Conservation (phyloP, 345 rosid genomes). For the Chamaenerion angustifolium region DNA sequence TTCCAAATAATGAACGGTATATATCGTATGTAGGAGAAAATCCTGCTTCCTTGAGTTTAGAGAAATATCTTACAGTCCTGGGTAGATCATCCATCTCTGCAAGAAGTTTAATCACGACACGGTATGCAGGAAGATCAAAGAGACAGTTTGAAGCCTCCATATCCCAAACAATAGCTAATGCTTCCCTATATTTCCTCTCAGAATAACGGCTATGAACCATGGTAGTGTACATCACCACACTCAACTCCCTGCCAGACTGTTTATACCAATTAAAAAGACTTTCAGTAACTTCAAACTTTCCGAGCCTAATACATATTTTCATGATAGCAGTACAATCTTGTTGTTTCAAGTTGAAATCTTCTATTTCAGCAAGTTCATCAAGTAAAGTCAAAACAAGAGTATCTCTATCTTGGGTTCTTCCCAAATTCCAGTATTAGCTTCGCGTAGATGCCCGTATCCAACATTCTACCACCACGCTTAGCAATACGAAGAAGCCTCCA, state of each 20-base stretch:
- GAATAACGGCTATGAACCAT: slow-evolving; percentile 57
- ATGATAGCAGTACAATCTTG: slow-evolving; percentile 72
- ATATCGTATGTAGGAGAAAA: slow-evolving; percentile 66
- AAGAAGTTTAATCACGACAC: slow-evolving; percentile 61
- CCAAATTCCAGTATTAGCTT: slow-evolving; percentile 61
- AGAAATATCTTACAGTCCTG: slow-evolving; percentile 63
- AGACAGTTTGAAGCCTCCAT: slow-evolving; percentile 67
- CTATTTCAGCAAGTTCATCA: slow-evolving; percentile 55
- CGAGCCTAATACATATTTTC: slow-evolving; percentile 58
- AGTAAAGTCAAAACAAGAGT: slow-evolving; percentile 32
- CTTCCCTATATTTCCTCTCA: slow-evolving; percentile 52
- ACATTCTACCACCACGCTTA: slow-evolving; percentile 34
- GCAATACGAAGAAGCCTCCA: slow-evolving; percentile 50
- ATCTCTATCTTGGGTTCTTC: slow-evolving; percentile 58
- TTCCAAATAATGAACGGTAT: slow-evolving; percentile 34
- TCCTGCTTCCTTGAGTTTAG: slow-evolving; percentile 75
- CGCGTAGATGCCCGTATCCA: slow-evolving; percentile 53
- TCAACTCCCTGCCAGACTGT: slow-evolving; percentile 38
- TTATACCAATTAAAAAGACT: slow-evolving; percentile 53
- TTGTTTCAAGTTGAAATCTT: slow-evolving; percentile 49
- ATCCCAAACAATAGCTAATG: slow-evolving; percentile 78
- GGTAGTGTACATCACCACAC: slow-evolving; percentile 76
- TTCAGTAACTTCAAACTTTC: slow-evolving; percentile 46
- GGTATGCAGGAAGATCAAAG: slow-evolving; percentile 77
- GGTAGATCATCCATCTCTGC: slow-evolving; percentile 61